These are phyloP conservation scores for Debaryomyces subglobosus DNA, from an alignment of 1,139 yeast genomes.

Conservation along the genomic window DNA sequence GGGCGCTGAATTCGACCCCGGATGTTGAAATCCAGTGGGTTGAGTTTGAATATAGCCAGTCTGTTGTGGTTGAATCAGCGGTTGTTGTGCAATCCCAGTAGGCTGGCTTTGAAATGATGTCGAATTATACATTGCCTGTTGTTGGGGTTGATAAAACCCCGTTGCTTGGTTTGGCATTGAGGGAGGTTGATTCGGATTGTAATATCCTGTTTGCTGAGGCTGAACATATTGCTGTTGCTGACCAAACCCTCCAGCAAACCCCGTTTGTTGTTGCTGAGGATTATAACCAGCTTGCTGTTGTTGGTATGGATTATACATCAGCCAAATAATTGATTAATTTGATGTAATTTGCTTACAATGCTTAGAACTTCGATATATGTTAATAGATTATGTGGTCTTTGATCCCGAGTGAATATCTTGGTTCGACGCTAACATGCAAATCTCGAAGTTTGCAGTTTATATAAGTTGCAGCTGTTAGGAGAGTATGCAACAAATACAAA, in stretches of 20 bases:
- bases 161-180: conserved; percentile 19
- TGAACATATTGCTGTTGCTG: conserved; percentile 24
- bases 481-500: not conserved
- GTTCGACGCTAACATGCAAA: conserved; percentile 8
- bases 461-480: not conserved
- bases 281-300: conserved; percentile 36
- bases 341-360: conserved; percentile 2
- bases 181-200: conserved; percentile 12
- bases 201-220: conserved; percentile 15
- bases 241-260: conserved; percentile 26
- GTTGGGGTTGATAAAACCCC: conserved; percentile 26
- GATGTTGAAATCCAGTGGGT: conserved; percentile 38
- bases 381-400: not conserved
- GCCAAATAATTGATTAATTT: conserved; percentile 10
- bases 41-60: conserved; percentile 41
- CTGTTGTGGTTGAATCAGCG: conserved; percentile 29
- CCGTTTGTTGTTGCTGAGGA: conserved; percentile 33
- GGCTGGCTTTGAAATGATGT: conserved; percentile 19
- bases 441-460: conserved; percentile 4
- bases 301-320: conserved; percentile 51
- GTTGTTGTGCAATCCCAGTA: conserved; percentile 19
- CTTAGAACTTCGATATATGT: not conserved
- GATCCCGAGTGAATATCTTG: conserved; percentile 5
- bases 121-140: conserved; percentile 17
- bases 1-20: conserved; percentile 24